Conservation (phyloP, 78 protist species). For the Dictyostelium brefeldianum region DNA sequence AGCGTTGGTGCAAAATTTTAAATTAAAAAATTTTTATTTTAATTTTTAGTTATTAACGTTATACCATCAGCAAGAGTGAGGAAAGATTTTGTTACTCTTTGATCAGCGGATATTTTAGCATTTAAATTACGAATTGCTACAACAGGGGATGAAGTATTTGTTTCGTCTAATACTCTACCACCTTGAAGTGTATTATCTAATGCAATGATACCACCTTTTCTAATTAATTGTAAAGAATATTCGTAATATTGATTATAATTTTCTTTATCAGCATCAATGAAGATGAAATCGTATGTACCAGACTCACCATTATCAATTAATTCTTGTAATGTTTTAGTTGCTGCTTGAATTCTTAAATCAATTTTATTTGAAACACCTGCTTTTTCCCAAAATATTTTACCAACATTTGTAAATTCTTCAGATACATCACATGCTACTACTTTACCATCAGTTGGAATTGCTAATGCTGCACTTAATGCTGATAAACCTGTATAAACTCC, state of each 20-base stretch:
- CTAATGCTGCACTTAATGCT: slow-evolving; percentile 71
- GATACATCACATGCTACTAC: slow-evolving; percentile 82
- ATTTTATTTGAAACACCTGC: slow-evolving; percentile 86
- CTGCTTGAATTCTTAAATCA: slow-evolving; percentile 82
- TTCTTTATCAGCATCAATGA: slow-evolving; percentile 91
- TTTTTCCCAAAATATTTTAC: slow-evolving; percentile 59
- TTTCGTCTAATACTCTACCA: slow-evolving; percentile 41
- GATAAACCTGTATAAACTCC: slow-evolving; percentile 87
- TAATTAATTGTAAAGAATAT: slow-evolving; percentile 53
- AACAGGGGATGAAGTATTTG: background rate
- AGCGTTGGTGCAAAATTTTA: background rate
- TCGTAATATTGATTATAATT: slow-evolving; percentile 85
- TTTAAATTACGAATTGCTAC: slow-evolving; percentile 76
- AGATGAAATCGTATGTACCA: slow-evolving; percentile 86
- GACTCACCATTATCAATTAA: slow-evolving; percentile 50
- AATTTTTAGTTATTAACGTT: slow-evolving; percentile 63
- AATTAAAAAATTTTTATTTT: slow-evolving; percentile 10
- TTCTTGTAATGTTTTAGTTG: slow-evolving; percentile 70
- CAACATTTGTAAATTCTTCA: slow-evolving; percentile 70
- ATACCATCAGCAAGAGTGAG: slow-evolving; percentile 87
- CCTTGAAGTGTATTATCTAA: slow-evolving; percentile 77
- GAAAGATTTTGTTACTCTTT: slow-evolving; percentile 49
- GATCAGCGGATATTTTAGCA: slow-evolving; percentile 44
- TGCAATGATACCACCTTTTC: slow-evolving; percentile 87
- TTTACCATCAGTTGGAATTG: slow-evolving; percentile 87